These are phyloP conservation scores for Aegilops bicornis DNA, from an alignment of 176 grass and related monocot genomes.

Conservation along the genomic window DNA sequence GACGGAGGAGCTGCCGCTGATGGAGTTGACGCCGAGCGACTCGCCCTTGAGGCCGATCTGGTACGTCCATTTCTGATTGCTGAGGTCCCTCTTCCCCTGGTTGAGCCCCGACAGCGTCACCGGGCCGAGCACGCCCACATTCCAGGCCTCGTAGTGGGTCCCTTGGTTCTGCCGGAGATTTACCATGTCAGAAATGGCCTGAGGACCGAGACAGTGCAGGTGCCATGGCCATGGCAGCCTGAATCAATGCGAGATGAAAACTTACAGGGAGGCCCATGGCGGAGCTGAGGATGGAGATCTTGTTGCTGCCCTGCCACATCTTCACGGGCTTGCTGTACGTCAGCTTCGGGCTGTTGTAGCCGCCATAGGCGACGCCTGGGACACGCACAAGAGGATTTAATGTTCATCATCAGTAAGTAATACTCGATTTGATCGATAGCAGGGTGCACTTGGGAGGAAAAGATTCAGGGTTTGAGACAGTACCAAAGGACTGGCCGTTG, in stretches of 20 bases:
- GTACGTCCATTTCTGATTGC: constrained; percentile 85
- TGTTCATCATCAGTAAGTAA: not conserved
- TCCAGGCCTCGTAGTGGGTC: constrained; percentile 80
- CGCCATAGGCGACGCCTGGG: constrained; percentile 56
- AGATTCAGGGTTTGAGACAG: not conserved
- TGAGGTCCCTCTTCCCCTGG: constrained; percentile 78
- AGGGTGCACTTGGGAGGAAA: not conserved
- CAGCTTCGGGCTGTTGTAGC: constrained; percentile 59
- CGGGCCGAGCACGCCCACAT: constrained; percentile 90
- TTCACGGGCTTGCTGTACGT: constrained; percentile 62
- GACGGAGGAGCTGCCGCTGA: constrained; percentile 75
- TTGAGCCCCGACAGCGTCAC: constrained; percentile 76
- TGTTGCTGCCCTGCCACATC: constrained; percentile 96
- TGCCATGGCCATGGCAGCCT: not conserved
- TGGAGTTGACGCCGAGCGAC: constrained; percentile 49
- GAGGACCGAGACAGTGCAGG: not conserved
- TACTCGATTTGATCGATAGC: not conserved
- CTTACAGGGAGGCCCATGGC: constrained; percentile 85
- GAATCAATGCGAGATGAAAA: not conserved
- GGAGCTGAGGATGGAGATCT: constrained; percentile 90
- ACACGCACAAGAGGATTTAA: not conserved
- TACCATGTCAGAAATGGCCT: not conserved
- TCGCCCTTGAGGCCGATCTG: constrained; percentile 88
- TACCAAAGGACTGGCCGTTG: constrained; percentile 79
- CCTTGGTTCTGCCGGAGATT: constrained; percentile 58